Percentiles rank a stretch among this genome's conserved stretches.
These are phyloP conservation scores for Breynia disticha DNA, from an alignment of 441 rosid genomes.

Conservation along the genomic window DNA sequence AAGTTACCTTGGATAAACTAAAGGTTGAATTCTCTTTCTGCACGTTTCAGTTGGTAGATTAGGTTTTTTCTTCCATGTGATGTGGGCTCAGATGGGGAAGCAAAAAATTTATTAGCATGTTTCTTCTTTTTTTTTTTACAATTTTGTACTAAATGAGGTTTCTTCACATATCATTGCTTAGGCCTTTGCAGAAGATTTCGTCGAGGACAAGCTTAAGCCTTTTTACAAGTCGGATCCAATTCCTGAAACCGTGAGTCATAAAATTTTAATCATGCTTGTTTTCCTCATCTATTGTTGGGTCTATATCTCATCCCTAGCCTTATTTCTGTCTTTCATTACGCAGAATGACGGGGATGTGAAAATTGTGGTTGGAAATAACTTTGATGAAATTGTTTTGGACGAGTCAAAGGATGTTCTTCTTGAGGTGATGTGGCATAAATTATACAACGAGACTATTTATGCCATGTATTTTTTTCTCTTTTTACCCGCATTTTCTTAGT, in stretches of 20 bases:
- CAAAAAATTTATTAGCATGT: neutral
- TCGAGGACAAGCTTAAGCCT: constrained; percentile 74
- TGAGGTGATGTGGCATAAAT: constrained; percentile 45
- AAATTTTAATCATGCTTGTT: neutral
- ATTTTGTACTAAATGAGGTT: neutral
- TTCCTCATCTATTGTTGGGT: neutral
- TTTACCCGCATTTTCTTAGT: constrained; percentile 1
- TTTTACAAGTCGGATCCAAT: constrained; percentile 78
- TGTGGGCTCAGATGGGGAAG: neutral
- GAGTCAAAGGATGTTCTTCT: constrained; percentile 95
- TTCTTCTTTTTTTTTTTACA: neutral
- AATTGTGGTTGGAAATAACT: constrained; percentile 81
- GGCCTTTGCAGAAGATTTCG: constrained; percentile 59
- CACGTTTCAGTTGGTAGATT: neutral
- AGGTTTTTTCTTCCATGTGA: neutral
- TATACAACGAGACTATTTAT: too few species aligned
- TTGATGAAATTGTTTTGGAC: constrained; percentile 83
- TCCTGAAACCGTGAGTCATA: constrained; percentile 59
- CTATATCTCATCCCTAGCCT: constrained; percentile 5
- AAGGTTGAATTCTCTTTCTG: constrained; percentile 39
- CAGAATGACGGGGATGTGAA: constrained; percentile 94
- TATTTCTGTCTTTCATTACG: constrained; percentile 11
- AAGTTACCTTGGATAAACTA: constrained; percentile 50
- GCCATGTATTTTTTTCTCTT: neutral
- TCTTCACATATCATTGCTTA: constrained; percentile 13